Base-by-base conservation (phyloP, 1,139 yeast species). In the Zygosaccharomyces sapae region DNA sequence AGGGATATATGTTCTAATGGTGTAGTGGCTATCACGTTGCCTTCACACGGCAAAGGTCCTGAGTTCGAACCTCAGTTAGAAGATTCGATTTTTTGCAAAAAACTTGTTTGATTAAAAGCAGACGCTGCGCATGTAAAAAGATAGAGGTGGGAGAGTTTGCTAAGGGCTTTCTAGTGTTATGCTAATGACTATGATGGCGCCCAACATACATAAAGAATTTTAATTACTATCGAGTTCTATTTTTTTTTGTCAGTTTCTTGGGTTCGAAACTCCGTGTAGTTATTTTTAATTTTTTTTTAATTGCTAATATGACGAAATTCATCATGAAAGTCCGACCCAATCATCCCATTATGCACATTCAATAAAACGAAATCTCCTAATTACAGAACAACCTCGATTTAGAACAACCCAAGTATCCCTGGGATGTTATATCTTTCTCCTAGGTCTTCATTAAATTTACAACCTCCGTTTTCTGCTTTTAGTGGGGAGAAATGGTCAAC, bases 401-500 rank as follows among this genome's bases (percentile, higher is more conserved):
- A 31, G 5, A 2, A 13, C 18, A 31, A 13, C 8, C 8, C 19
- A 31, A 31, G 20, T 12, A 19, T 40, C 38, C 34, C 43, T 33
- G 43, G 43, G 38, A 40, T 40, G 39, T 46, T 38, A 29, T 35
- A 45, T 20, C 31, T 18, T 33, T 29, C 33, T 38, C 41, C 41
- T 38, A 38, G 41, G 41, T 12, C 10, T n/a, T 30, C 25, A 16
- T 27, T 38, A 33, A 29, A 33, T 25, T 29, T 27, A 38, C 22
- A 38, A 12, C 27, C 25, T 13, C 27, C 35, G 5, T 38, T 29
- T 38, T 38, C 38, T 31, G 38, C 38, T 41, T 34, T 27, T 31
- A 40, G 34, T 12, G 20, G 13, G 19, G 18, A 27, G 41, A 22
- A 29, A 88, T 88, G 80, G 95, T 89, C 41, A 88, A 88, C 67